Conservation (phyloP, 2,329 filamentous ascomycete species). For the Endoconidiophora laricicola region DNA sequence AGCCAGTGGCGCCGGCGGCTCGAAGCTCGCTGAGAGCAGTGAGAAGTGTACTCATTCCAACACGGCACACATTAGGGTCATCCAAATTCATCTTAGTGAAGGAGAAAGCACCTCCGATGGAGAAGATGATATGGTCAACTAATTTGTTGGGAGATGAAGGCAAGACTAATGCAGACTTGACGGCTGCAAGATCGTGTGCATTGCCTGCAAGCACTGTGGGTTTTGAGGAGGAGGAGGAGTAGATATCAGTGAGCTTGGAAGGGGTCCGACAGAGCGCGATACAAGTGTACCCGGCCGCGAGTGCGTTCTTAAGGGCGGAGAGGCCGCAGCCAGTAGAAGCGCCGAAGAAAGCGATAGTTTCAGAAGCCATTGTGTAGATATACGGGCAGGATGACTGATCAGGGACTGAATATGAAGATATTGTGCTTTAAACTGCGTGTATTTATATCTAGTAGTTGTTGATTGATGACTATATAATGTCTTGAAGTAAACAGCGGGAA, state of each 20-base stretch:
- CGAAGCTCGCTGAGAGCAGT: slow-evolving; percentile 21
- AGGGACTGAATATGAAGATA: too few relatives aligned
- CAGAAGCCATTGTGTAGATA: not conserved
- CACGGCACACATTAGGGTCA: slow-evolving; percentile 32
- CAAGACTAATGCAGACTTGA: slow-evolving; percentile 23
- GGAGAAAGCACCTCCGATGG: slow-evolving; percentile 26
- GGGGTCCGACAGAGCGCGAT: slow-evolving; percentile 34
- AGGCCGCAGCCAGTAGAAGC: slow-evolving; percentile 34
- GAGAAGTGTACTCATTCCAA: slow-evolving; percentile 27
- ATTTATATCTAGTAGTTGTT: too few relatives aligned
- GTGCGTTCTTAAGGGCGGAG: slow-evolving; percentile 27
- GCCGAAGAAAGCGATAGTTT: slow-evolving; percentile 35
- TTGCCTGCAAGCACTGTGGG: slow-evolving; percentile 32
- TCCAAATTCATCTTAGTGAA: slow-evolving; percentile 22
- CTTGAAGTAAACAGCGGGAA: too few relatives aligned
- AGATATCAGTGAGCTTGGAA: slow-evolving; percentile 26
- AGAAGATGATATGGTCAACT: slow-evolving; percentile 30
- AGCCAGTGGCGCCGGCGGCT: slow-evolving; percentile 15
- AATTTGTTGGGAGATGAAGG: slow-evolving; percentile 18
- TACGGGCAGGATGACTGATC: too few relatives aligned
- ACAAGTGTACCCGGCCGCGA: slow-evolving; percentile 30
- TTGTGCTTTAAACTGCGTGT: too few relatives aligned
- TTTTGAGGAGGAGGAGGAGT: slow-evolving; percentile 18
- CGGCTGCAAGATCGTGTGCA: slow-evolving; percentile 24
- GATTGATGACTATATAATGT: too few relatives aligned